Base-by-base conservation (phyloP, 176 grass and related monocot genomes). In the Avena sativa region DNA sequence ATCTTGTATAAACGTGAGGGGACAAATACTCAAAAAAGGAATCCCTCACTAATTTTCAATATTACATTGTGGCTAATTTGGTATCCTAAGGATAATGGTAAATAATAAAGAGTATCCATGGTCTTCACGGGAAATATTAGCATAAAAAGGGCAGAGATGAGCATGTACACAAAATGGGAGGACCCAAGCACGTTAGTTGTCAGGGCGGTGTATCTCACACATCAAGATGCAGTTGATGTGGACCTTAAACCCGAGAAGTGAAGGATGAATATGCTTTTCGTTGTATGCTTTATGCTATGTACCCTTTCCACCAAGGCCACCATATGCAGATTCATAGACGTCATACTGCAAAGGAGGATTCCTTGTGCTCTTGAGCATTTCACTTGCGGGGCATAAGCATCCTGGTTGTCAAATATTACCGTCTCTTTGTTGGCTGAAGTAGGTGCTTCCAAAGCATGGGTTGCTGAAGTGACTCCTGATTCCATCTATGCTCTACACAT, bases 171-270 rank as follows among this genome's bases (percentile, higher is more conserved):
- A 88, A 21, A 71, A 77, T 43, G 19, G 23, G 4, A 12, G 4
- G 44, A 81, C 36, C 49, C 28, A 82, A 9, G 60, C 11, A 36
- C 84, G 57, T 76, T 75, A 95, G 74, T 98, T 88, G 52, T 92
- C 93, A n/a, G 81, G 90, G 47, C 93, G 91, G 58, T 95, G 88
- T 63, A 98, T 98, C 90, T 98, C 93, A 6, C 96, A 93, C 96
- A 95, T 98, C 93, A 98, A 89, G 58, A 95, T 95, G 73, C 92
- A 88, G 82, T 98, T 98, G 72, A 90, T 98, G 79, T 98, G 93
- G 86, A 98, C 91, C 73, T 98, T 98, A 85, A 98, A 98, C 25
- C 93, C 93, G 13, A 98, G 84, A 76, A 95, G 93, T 55, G 96
- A 95, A 11, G 96, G 93, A 40, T 40, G 4, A 40, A 40, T 40